Evolutionary conservation across 768 basidiomycete genomes (phyloP).

Genomic region (Piloderma croceum): DNA sequence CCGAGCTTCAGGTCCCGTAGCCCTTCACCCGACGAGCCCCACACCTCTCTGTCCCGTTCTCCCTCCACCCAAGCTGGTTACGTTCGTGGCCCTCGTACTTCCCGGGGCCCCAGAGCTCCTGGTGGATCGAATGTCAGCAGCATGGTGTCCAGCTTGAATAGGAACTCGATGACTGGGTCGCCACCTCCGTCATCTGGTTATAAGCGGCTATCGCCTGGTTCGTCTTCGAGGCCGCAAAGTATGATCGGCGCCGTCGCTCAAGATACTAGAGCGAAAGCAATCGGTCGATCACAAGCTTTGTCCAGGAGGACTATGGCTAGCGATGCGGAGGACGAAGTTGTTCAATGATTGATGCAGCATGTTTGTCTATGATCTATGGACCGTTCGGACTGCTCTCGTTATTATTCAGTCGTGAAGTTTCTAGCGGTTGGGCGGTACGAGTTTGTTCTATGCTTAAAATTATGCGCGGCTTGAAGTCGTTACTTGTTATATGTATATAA

Average conservation of each 20-base stretch:
- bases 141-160: slow-evolving; percentile 54
- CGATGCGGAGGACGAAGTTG: slow-evolving; percentile 74
- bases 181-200: slow-evolving; percentile 34
- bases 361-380: slow-evolving; percentile 25
- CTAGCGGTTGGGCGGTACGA: too few species aligned
- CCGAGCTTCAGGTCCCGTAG: slow-evolving; percentile 16
- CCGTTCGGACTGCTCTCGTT: not conserved
- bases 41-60: slow-evolving; percentile 41
- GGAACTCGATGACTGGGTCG: slow-evolving; percentile 36
- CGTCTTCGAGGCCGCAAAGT: slow-evolving; percentile 38
- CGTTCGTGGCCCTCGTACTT: slow-evolving; percentile 45
- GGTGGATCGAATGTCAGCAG: slow-evolving; percentile 44
- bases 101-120: slow-evolving; percentile 41
- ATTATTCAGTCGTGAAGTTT: too few species aligned
- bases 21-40: slow-evolving; percentile 27
- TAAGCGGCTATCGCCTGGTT: slow-evolving; percentile 43
- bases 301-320: slow-evolving; percentile 78
- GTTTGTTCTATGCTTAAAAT: too few species aligned
- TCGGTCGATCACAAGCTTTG: slow-evolving; percentile 47
- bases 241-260: too few species aligned
- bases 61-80: slow-evolving; percentile 36
- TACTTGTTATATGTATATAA: too few species aligned
- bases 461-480: too few species aligned
- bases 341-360: slow-evolving; percentile 16
- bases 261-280: too few species aligned